Percentiles rank a stretch among this genome's conserved stretches.
Evolutionary conservation across 768 basidiomycete species (phyloP).

Genomic region (Tricholomella constricta): DNA sequence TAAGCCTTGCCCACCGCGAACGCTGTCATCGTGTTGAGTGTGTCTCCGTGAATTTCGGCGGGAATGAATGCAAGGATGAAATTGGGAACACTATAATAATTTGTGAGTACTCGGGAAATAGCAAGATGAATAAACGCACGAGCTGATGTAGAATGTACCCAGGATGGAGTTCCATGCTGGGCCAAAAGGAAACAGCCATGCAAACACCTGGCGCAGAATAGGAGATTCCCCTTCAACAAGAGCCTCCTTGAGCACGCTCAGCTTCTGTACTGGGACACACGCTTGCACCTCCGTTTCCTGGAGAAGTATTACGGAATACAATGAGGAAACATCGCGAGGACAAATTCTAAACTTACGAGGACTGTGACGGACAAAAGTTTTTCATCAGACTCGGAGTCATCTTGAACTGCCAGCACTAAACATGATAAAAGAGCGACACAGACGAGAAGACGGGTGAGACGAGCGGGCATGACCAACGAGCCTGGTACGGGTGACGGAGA

Average conservation of each 20-base stretch:
- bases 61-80: slow-evolving; percentile 95
- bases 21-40: slow-evolving; percentile 92
- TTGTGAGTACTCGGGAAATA: slow-evolving; percentile 17
- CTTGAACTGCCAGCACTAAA: slow-evolving; percentile 13
- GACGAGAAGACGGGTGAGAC: slow-evolving; percentile 26
- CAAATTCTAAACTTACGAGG: slow-evolving; percentile 14
- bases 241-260: slow-evolving; percentile 60
- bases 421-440: slow-evolving; percentile 48
- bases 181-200: slow-evolving; percentile 85
- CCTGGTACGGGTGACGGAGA: not conserved
- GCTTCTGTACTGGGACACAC: slow-evolving; percentile 41
- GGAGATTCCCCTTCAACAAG: slow-evolving; percentile 70
- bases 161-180: slow-evolving; percentile 89
- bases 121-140: slow-evolving; percentile 53
- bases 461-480: slow-evolving; percentile 27
- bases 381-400: not conserved
- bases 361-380: slow-evolving; percentile 9
- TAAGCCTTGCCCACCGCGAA: slow-evolving; percentile 66
- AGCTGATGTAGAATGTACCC: slow-evolving; percentile 95
- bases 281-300: slow-evolving; percentile 44
- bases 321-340: not conserved
- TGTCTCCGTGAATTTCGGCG: slow-evolving; percentile 79
- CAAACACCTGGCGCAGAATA: slow-evolving; percentile 78
- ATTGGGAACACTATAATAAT: slow-evolving; percentile 73
- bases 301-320: not conserved